A percentile compares a stretch with the other conserved stretches of the same genome.
These are phyloP conservation scores for Candida pseudoglaebosa DNA, from an alignment of 805 yeast genomes.

Conservation along the genomic window DNA sequence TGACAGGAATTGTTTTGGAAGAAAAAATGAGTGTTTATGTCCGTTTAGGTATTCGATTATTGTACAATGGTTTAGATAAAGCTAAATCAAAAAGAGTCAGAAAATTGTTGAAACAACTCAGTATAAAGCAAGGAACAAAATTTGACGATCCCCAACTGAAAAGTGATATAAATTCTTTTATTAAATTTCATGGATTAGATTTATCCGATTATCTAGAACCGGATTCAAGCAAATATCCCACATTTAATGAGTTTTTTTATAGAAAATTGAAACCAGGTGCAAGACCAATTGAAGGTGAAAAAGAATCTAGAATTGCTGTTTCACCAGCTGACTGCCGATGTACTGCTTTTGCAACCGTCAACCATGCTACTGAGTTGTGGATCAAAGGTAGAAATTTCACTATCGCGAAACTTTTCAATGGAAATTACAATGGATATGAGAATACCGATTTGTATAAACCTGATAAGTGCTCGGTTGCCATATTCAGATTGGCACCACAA, in stretches of 20 bases:
- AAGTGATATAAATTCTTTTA: slow-evolving; percentile 67
- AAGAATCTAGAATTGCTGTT: slow-evolving; percentile 46
- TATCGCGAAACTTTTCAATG: slow-evolving; percentile 54
- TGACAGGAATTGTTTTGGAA: slow-evolving; percentile 83
- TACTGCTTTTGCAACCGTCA: slow-evolving; percentile 58
- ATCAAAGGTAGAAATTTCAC: slow-evolving; percentile 81
- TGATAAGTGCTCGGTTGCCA: slow-evolving; percentile 57
- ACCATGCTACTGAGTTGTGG: slow-evolving; percentile 74
- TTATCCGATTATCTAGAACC: slow-evolving; percentile 58
- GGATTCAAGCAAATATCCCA: slow-evolving; percentile 48
- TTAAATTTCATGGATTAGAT: slow-evolving; percentile 78
- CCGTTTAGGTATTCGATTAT: slow-evolving; percentile 76
- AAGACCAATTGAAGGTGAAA: slow-evolving; percentile 62
- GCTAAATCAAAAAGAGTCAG: slow-evolving; percentile 60
- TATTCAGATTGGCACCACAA: slow-evolving; percentile 92
- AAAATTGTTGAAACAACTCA: slow-evolving; percentile 56
- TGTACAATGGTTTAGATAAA: slow-evolving; percentile 69
- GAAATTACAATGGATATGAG: slow-evolving; percentile 41
- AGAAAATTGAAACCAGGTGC: slow-evolving; percentile 69
- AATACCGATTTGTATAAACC: slow-evolving; percentile 29
- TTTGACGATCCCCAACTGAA: slow-evolving; percentile 71
- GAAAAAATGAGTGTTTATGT: slow-evolving; percentile 91
- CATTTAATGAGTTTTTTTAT: slow-evolving; percentile 89
- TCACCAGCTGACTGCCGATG: slow-evolving; percentile 90
- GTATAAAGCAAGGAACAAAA: slow-evolving; percentile 78